Percentiles rank a stretch among this genome's conserved stretches.
Conservation (phyloP, 2,329 filamentous ascomycete genomes). For the Cladosporium sp. region DNA sequence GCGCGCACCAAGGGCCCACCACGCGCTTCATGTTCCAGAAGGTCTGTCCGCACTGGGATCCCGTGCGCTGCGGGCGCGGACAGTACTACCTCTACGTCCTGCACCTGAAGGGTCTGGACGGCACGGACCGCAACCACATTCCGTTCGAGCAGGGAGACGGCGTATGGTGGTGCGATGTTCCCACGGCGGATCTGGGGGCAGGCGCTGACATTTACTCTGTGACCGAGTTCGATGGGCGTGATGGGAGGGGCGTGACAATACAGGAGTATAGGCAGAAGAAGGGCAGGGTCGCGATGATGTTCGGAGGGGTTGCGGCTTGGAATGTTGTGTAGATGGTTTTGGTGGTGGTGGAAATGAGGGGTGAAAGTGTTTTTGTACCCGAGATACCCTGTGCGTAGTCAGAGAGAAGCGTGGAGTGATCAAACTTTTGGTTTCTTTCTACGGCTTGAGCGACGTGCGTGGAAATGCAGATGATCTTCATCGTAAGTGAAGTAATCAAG, state of each 20-base stretch:
- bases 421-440: background rate
- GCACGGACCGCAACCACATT: conserved; percentile 65
- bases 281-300: conserved; percentile 50
- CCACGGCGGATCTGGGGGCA: conserved; percentile 64
- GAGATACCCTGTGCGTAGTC: background rate
- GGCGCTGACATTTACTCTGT: conserved; percentile 66
- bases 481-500: background rate
- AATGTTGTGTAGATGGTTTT: conserved; percentile 4
- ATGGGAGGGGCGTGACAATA: conserved; percentile 54
- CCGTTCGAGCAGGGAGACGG: conserved; percentile 73
- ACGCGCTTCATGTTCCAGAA: conserved; percentile 76
- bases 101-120: conserved; percentile 64
- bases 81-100: conserved; percentile 70
- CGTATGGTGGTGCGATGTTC: conserved; percentile 79
- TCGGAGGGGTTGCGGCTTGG: conserved; percentile 56
- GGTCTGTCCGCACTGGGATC: conserved; percentile 78
- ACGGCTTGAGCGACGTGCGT: background rate
- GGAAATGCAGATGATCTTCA: background rate
- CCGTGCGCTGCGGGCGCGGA: conserved; percentile 65
- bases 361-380: background rate
- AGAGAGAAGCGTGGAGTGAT: background rate
- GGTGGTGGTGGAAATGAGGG: background rate
- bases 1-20: conserved; percentile 51
- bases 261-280: conserved; percentile 50
- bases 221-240: conserved; percentile 50